A percentile compares a stretch with the other conserved stretches of the same genome.
Conservation (phyloP, 1,139 yeast genomes). For the Yamadazyma atlantica region DNA sequence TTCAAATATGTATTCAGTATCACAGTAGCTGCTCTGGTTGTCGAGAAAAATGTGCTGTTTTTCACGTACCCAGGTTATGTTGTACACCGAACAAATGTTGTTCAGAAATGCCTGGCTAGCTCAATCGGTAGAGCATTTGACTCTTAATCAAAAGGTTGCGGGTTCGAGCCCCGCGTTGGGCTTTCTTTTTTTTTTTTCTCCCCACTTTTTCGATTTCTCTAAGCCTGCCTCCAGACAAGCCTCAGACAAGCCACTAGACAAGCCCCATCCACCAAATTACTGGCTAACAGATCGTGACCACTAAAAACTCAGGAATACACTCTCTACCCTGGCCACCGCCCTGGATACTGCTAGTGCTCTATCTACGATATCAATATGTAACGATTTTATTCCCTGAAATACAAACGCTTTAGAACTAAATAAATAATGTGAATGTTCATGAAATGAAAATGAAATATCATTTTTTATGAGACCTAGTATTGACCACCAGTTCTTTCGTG, state of each 20-base stretch:
- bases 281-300: no score
- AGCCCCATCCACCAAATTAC: no score
- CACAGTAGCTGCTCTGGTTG: no score
- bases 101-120: conserved; percentile 23
- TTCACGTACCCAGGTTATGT: not conserved
- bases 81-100: not conserved
- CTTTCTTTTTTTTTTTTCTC: conserved; percentile 20
- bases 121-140: conserved; percentile 33
- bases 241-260: no score
- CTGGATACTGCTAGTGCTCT: no score
- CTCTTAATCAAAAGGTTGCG: conserved; percentile 47
- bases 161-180: conserved; percentile 56
- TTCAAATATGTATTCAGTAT: no score
- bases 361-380: no score
- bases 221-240: no score
- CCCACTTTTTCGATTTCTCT: no score
- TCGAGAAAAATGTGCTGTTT: not conserved
- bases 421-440: not conserved
- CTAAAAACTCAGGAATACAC: no score
- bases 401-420: not conserved
- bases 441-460: not conserved
- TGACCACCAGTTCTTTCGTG: conserved; percentile 58
- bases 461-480: conserved; percentile 26
- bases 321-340: no score
- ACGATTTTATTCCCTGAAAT: not conserved